Percentiles rank a stretch among this genome's conserved stretches.
phyloP scores from a whole-genome alignment of 306 rosid genomes.

The apple (Malus domestica) region DNA sequence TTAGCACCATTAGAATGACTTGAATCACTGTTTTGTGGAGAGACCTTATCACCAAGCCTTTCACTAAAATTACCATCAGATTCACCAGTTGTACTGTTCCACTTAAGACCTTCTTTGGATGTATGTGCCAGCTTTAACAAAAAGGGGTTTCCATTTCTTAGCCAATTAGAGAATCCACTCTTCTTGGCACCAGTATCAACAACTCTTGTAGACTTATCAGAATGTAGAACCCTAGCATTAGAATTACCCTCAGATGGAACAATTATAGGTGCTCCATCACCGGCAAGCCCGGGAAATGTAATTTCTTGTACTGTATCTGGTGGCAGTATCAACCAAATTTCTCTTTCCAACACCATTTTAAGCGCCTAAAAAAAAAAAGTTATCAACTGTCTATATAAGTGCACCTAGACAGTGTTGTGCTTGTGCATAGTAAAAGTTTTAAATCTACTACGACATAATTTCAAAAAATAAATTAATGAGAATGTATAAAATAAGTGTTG shows the following conservation, averaged over 20 bases:
- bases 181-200: conserved; percentile 38
- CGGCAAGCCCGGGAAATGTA: conserved; percentile 95
- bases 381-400: neutral
- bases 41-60: conserved; percentile 41
- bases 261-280: conserved; percentile 93
- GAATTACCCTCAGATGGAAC: conserved; percentile 47
- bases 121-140: conserved; percentile 37
- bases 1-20: conserved; percentile 48
- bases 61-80: conserved; percentile 46
- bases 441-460: neutral
- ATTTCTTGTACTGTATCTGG: conserved; percentile 69
- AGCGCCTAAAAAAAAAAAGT: conserved; percentile 49
- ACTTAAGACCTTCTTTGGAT: conserved; percentile 48
- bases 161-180: conserved; percentile 75
- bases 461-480: neutral
- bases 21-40: conserved; percentile 41
- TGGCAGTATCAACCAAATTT: conserved; percentile 73
- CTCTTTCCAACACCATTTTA: conserved; percentile 93
- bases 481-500: neutral
- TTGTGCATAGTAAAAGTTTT: neutral
- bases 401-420: neutral
- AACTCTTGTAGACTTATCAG: conserved; percentile 40
- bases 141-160: conserved; percentile 80
- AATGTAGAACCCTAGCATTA: conserved; percentile 32
- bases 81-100: conserved; percentile 57